Evolutionary conservation across 2,329 filamentous ascomycete species (phyloP).

Genomic region (Botrytis fabae): DNA sequence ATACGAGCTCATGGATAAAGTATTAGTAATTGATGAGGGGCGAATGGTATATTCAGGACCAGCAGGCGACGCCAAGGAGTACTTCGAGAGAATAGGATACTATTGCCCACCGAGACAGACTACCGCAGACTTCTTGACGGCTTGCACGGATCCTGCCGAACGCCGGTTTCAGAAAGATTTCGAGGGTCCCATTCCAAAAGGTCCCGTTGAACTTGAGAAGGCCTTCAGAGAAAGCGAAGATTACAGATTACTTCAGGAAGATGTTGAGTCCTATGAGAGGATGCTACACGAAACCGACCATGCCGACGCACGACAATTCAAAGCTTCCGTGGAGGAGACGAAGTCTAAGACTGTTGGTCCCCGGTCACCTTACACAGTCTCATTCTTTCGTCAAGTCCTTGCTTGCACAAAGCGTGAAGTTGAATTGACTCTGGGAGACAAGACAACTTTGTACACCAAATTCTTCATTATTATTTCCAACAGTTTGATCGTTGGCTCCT

Average conservation of each 20-base stretch:
- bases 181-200: slow-evolving; percentile 60
- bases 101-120: slow-evolving; percentile 58
- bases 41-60: slow-evolving; percentile 67
- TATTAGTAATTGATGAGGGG: slow-evolving; percentile 73
- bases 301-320: slow-evolving; percentile 63
- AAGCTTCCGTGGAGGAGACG: slow-evolving; percentile 62
- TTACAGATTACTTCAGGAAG: slow-evolving; percentile 60
- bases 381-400: slow-evolving; percentile 68
- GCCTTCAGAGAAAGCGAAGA: slow-evolving; percentile 64
- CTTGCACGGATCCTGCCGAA: slow-evolving; percentile 71
- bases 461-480: slow-evolving; percentile 76
- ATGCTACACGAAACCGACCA: slow-evolving; percentile 57
- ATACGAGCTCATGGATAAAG: slow-evolving; percentile 76
- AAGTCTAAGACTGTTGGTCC: slow-evolving; percentile 69
- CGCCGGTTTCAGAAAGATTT: slow-evolving; percentile 64
- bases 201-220: slow-evolving; percentile 60
- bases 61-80: slow-evolving; percentile 60
- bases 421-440: slow-evolving; percentile 76
- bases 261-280: slow-evolving; percentile 61
- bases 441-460: slow-evolving; percentile 73
- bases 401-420: slow-evolving; percentile 72
- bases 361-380: slow-evolving; percentile 75
- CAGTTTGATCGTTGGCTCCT: slow-evolving; percentile 71
- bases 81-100: slow-evolving; percentile 67
- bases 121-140: slow-evolving; percentile 76